These are phyloP conservation scores for Xeromyces bisporus DNA, from an alignment of 495 filamentous ascomycete genomes.

Conservation along the genomic window DNA sequence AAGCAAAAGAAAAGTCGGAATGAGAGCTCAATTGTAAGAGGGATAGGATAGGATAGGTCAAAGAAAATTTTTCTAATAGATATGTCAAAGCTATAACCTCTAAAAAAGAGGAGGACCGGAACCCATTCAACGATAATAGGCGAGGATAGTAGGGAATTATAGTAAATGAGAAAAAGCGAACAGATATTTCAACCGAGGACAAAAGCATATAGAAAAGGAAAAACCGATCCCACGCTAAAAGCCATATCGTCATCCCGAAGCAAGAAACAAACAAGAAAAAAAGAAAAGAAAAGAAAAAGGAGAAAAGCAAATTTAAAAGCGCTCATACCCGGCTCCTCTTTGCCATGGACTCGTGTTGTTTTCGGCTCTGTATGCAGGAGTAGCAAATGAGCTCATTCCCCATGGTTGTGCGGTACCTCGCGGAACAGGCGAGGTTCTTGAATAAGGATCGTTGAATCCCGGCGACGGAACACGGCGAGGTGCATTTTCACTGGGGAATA, in stretches of 20 bases:
- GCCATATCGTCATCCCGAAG: slow-evolving; percentile 1
- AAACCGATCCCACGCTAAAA: background rate
- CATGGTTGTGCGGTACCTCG: too few species aligned
- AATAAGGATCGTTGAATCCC: slow-evolving; percentile 16
- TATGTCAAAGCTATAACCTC: too few species aligned
- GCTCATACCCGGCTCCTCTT: slow-evolving; percentile 48
- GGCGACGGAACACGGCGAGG: slow-evolving; percentile 18
- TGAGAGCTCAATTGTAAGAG: too few species aligned
- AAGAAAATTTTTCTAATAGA: too few species aligned
- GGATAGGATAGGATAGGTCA: too few species aligned
- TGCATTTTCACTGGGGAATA: slow-evolving; percentile 35
- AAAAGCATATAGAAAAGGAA: too few species aligned
- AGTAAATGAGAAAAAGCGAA: too few species aligned
- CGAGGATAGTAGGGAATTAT: too few species aligned
- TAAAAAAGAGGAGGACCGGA: too few species aligned
- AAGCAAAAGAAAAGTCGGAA: too few species aligned
- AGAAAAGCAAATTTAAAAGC: slow-evolving; percentile 27
- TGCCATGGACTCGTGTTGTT: slow-evolving; percentile 50
- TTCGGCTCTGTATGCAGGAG: slow-evolving; percentile 27
- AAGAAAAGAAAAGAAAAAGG: slow-evolving; percentile 10
- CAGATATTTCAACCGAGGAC: too few species aligned
- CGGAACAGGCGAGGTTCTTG: slow-evolving; percentile 10
- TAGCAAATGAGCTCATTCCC: slow-evolving; percentile 13
- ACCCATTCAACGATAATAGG: too few species aligned
- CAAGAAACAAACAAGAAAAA: slow-evolving; percentile 5